Evolutionary conservation across 805 yeast species (phyloP).

Genomic region (Wickerhamomyces strasburgensis): DNA sequence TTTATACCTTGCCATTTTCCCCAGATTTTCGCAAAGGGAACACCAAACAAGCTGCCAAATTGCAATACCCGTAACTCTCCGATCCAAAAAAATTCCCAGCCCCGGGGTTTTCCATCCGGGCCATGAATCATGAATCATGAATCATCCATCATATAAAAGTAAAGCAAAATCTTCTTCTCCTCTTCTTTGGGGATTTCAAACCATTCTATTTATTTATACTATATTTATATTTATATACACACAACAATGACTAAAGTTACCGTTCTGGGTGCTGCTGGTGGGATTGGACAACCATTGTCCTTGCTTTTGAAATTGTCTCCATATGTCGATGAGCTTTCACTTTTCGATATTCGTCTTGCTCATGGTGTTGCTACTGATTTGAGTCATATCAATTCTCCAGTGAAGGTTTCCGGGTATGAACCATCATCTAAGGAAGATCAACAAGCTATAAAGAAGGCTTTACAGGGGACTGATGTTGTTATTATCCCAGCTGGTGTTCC

Average conservation of each 20-base stretch:
- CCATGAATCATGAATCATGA: too few relatives aligned
- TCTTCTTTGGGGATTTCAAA: background rate
- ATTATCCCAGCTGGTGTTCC: slow-evolving; percentile 82
- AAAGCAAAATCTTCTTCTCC: background rate
- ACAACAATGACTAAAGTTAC: slow-evolving; percentile 50
- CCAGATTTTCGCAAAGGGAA: too few relatives aligned
- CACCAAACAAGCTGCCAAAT: too few relatives aligned
- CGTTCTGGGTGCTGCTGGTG: slow-evolving; percentile 90
- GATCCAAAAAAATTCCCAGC: too few relatives aligned
- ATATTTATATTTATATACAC: background rate
- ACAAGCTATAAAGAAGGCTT: slow-evolving; percentile 33
- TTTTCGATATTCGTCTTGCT: slow-evolving; percentile 79
- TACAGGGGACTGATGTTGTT: slow-evolving; percentile 42
- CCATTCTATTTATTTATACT: too few relatives aligned
- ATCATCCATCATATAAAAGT: too few relatives aligned
- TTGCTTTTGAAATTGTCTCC: slow-evolving; percentile 70
- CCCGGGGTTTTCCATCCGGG: too few relatives aligned
- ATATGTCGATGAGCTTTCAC: slow-evolving; percentile 54
- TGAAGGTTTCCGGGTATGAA: slow-evolving; percentile 53
- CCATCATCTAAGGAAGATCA: slow-evolving; percentile 44
- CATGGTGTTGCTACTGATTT: slow-evolving; percentile 89
- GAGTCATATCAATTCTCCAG: slow-evolving; percentile 72
- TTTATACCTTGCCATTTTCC: too few relatives aligned
- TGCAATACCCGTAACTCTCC: too few relatives aligned
- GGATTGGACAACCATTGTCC: slow-evolving; percentile 91